These are phyloP conservation scores for Rhynchospora tenuis DNA, from an alignment of 176 grass and related monocot genomes.

Conservation along the genomic window DNA sequence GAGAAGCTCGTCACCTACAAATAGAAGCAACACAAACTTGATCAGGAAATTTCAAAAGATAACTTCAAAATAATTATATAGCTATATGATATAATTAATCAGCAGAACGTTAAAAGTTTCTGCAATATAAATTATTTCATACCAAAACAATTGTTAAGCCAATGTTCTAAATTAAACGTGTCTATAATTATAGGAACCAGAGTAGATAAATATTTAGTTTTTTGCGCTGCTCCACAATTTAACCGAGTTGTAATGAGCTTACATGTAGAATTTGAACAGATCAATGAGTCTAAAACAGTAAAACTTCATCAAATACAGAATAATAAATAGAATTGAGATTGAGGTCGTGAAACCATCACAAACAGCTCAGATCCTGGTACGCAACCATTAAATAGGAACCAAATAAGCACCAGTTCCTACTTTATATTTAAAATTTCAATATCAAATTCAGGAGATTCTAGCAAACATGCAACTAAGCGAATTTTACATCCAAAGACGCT, in stretches of 20 bases:
- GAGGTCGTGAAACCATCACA: not conserved
- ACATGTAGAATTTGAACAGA: not conserved
- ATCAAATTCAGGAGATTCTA: not conserved
- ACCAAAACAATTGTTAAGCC: not conserved
- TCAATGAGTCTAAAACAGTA: not conserved
- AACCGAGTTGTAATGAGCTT: not conserved
- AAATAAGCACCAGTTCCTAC: not conserved
- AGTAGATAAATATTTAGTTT: constrained; percentile 1
- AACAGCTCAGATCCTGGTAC: not conserved
- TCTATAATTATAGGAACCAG: not conserved
- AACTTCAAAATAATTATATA: not conserved
- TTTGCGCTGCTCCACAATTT: not conserved
- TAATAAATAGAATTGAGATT: not conserved
- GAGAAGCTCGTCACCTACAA: constrained; percentile 73
- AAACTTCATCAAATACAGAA: not conserved
- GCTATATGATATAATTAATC: not conserved
- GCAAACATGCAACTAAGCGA: not conserved
- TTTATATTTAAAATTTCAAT: not conserved
- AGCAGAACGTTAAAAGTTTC: not conserved
- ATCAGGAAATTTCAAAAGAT: not conserved
- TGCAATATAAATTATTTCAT: not conserved
- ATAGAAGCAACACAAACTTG: not conserved
- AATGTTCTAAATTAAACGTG: not conserved
- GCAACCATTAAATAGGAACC: not conserved
- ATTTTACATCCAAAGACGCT: not conserved